Evolutionary conservation across 371 early-diverging fungal species (phyloP), one percentile per base, ranked within the genome.

Genomic region (Mortierella sp.): DNA sequence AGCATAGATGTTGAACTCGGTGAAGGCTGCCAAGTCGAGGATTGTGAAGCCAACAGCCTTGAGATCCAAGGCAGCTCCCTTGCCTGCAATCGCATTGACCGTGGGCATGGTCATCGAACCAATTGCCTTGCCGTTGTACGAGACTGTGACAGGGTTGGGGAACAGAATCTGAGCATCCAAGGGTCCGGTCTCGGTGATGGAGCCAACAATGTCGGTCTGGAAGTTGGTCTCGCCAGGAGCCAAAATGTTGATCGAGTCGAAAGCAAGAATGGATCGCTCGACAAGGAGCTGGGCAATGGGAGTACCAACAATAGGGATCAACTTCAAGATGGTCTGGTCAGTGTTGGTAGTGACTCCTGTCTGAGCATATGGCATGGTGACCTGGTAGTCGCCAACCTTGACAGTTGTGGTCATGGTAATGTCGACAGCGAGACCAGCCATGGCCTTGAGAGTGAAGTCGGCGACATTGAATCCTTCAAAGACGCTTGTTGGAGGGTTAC

Each of bases 181-280:
- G 12, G 85, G 86, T 43, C 91, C 91, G 21, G 91, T 86, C 19
- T 85, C 80, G 45, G 82, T 80, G 64, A 89, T 86, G n/a, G 77
- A 61, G 46, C 91, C 91, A 44, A 60, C 58, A 69, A 87, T 83
- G 25, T 84, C 81, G 11, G 86, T 82, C 43, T 74, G 81, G 80
- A 88, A 88, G 51, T 53, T 66, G 29, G 70, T 70, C n/a, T 85
- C 81, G 7, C 74, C 70, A 16, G 84, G 83, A 11, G 72, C 30
- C 9, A 84, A 81, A 53, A 90, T 70, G 21, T 57, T 64, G 50
- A 76, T 68, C 19, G 86, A 72, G 12, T 82, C 80, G 57, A 90
- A 86, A 1, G 74, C 70, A 43, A 91, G 80, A 3, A 44, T 56
- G 15, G 67, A 64, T 85, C 74, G 46, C 66, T 86, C 83, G 58